Base-by-base conservation (phyloP, 345 rosid genomes). In the Corchorus capsularis region DNA sequence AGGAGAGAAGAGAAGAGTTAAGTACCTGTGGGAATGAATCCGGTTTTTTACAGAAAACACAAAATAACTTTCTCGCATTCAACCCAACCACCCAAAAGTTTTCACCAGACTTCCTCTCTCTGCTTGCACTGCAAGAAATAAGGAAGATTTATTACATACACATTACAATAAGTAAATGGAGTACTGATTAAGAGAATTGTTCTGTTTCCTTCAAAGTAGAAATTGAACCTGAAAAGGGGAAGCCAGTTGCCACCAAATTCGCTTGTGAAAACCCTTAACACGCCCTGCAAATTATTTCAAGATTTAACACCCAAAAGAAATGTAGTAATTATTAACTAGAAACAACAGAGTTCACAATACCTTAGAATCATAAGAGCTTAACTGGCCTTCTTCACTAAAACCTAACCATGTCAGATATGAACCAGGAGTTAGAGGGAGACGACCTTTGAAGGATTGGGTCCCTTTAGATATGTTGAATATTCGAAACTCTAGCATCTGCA, bases 211-310 rank as follows among this genome's bases (percentile, higher is more conserved):
- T 41, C 60, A 65, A 67, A 71, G 72, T 71, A 75, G 73, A 84
- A 66, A 46, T 77, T 56, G 75, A 79, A 96, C 99, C 99, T 92
- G 91, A 93, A 96, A 71, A 92, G 83, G 19, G 99, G 99, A 81
- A 92, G 83, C 99, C 99, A 96, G 71, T 87, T 87, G 83, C 98
- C 99, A 78, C 95, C 98, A 85, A 57, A 93, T 76, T 92, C 89
- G 79, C 81, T 83, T 37, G 95, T 86, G 77, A 82, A 91, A 67
- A 85, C 89, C 82, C 93, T 86, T 85, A 96, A 79, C 63, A 92
- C 81, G 47, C 97, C 98, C 98, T 92, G 78, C 83, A 88, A 34
- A 50, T 55, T 61, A 80, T 75, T 66, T 65, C 43, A 66, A 80
- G 76, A 77, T 73, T 46, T 63, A 67, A 62, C n/a, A 65, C 60